Conservation (phyloP, 495 filamentous ascomycete genomes). For the Penicillium samsonianum region DNA sequence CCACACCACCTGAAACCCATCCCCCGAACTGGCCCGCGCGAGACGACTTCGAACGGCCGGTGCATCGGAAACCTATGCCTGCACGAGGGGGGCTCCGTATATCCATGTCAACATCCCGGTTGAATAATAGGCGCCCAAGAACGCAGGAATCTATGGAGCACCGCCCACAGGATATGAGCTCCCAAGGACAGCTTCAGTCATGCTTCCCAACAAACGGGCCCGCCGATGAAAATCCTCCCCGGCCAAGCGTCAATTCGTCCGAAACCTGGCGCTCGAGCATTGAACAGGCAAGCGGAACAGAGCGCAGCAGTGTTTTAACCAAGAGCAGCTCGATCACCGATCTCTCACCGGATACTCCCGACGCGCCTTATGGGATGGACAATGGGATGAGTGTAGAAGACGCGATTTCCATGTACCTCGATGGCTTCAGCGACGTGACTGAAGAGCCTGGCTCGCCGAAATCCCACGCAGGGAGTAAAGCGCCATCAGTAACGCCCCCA, state of each 20-base stretch:
- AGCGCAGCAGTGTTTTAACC: slow-evolving; percentile 78
- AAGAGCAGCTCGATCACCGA: slow-evolving; percentile 75
- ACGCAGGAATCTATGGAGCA: slow-evolving; percentile 33
- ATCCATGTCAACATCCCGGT: slow-evolving; percentile 44
- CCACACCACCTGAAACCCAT: slow-evolving; percentile 26
- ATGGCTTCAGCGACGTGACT: slow-evolving; percentile 68
- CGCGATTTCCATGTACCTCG: slow-evolving; percentile 89
- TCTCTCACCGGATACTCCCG: slow-evolving; percentile 58
- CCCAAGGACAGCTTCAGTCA: slow-evolving; percentile 31
- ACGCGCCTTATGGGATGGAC: slow-evolving; percentile 58
- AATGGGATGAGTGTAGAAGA: slow-evolving; percentile 86
- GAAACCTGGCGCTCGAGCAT: slow-evolving; percentile 69
- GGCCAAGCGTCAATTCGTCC: slow-evolving; percentile 72
- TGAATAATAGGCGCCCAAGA: slow-evolving; percentile 34
- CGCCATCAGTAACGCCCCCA: slow-evolving; percentile 33
- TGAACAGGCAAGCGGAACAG: slow-evolving; percentile 67
- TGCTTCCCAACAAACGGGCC: slow-evolving; percentile 36
- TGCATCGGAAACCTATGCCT: slow-evolving; percentile 33
- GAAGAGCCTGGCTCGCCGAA: slow-evolving; percentile 45
- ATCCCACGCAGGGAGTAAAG: slow-evolving; percentile 31
- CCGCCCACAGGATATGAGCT: slow-evolving; percentile 22
- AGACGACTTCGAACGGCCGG: slow-evolving; percentile 32
- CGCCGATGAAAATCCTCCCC: slow-evolving; percentile 55
- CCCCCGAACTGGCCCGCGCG: slow-evolving; percentile 19
- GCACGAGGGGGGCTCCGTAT: slow-evolving; percentile 36